Evolutionary conservation across 2,329 filamentous ascomycete genomes (phyloP).

Genomic region (Beauveria pseudobassiana): DNA sequence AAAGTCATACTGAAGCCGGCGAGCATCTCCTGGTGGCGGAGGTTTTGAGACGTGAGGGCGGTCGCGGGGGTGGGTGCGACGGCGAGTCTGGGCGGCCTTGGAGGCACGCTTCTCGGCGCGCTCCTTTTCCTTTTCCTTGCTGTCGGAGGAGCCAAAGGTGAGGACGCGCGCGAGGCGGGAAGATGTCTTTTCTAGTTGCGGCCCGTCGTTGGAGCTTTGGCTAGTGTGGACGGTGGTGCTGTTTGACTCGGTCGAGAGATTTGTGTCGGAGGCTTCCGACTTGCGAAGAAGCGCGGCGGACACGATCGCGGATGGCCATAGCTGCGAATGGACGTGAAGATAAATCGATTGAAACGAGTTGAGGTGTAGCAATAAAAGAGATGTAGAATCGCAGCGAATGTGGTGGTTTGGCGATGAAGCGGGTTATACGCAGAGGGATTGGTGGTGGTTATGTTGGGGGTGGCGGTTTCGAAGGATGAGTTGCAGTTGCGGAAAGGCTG

Average conservation of each 20-base stretch:
- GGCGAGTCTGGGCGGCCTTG: constrained; percentile 12
- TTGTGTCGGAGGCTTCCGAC: constrained; percentile 25
- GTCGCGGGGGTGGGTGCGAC: constrained; percentile 34
- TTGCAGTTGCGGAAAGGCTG: not conserved
- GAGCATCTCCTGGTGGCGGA: constrained; percentile 40
- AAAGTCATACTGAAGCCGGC: constrained; percentile 39
- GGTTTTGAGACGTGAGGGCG: constrained; percentile 37
- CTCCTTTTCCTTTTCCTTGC: constrained; percentile 13
- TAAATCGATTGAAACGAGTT: not conserved
- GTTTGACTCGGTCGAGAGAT: constrained; percentile 26
- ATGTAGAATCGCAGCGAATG: not conserved
- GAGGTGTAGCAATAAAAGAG: not conserved
- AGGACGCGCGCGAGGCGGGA: constrained; percentile 24
- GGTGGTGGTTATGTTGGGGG: not conserved
- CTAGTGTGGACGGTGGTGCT: constrained; percentile 21
- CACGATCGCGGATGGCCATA: constrained; percentile 36
- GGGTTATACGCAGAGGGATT: not conserved
- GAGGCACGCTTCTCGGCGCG: constrained; percentile 14
- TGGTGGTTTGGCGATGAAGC: not conserved
- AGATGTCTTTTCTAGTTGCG: constrained; percentile 24
- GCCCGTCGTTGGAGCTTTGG: constrained; percentile 19
- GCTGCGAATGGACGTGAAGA: constrained; percentile 15
- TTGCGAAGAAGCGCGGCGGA: constrained; percentile 33
- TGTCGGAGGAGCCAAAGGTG: constrained; percentile 21
- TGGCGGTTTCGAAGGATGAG: constrained; percentile 2